Percentiles rank a stretch among this genome's conserved stretches.
phyloP scores from a whole-genome alignment of 176 grass and related monocot genomes.

The Oryza meridionalis region DNA sequence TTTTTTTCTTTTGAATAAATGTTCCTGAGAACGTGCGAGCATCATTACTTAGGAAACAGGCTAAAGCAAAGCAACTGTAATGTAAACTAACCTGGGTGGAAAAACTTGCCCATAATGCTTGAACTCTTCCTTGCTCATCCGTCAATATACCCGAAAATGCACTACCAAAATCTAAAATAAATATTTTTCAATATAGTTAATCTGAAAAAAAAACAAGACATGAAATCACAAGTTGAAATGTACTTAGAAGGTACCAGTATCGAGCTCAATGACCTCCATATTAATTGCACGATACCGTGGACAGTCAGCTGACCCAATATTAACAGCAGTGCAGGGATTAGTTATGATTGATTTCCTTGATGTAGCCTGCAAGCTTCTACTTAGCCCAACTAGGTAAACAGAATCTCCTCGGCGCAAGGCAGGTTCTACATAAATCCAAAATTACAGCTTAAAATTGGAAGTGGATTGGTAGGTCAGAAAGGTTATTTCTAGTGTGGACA shows the following conservation, averaged over 20 bases:
- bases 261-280: conserved; percentile 99
- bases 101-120: conserved; percentile 99
- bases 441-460: neutral
- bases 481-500: neutral
- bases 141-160: conserved; percentile 93
- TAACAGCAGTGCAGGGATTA: conserved; percentile 98
- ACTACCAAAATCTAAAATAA: conserved; percentile 93
- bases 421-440: conserved; percentile 69
- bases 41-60: conserved; percentile 46
- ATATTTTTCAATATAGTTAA: conserved; percentile 31
- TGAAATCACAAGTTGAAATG: conserved; percentile 7
- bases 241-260: conserved; percentile 74
- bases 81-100: conserved; percentile 89
- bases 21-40: conserved; percentile 44
- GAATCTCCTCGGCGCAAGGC: conserved; percentile 93
- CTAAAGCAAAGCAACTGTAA: conserved; percentile 31
- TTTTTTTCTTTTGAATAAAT: conserved; percentile 54
- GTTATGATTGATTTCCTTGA: conserved; percentile 99
- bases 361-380: conserved; percentile 97
- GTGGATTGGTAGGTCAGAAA: neutral
- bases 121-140: conserved; percentile 97
- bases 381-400: conserved; percentile 93
- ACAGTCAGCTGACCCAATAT: conserved; percentile 97
- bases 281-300: conserved; percentile 94
- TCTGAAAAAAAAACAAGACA: neutral